phyloP scores from a whole-genome alignment of 139 green algal genomes.

The Chlorella sorokiniana region DNA sequence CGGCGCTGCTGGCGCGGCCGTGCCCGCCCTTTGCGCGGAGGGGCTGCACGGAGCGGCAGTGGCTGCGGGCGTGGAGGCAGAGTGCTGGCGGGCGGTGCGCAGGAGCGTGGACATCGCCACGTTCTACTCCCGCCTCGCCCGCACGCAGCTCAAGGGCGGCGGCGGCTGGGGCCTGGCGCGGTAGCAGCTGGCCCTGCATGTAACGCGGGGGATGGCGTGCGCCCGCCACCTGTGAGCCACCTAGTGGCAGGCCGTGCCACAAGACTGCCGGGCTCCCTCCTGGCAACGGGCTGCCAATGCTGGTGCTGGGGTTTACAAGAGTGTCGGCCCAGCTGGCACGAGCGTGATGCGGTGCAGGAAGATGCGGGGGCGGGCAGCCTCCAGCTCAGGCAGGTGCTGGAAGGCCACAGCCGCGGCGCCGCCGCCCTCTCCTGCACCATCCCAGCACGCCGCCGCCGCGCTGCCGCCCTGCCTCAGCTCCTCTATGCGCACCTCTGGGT shows the following conservation, averaged over 20 bases:
- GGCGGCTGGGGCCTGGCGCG: slow-evolving; percentile 5
- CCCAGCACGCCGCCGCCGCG: background rate
- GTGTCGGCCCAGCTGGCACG: background rate
- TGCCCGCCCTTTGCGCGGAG: background rate
- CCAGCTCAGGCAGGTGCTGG: slow-evolving; percentile 20
- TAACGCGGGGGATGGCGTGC: too few relatives aligned
- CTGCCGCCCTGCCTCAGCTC: background rate
- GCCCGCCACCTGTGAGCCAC: too few relatives aligned
- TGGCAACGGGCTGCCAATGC: too few relatives aligned
- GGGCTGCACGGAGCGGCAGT: background rate
- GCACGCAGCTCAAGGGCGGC: background rate
- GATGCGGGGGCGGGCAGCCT: slow-evolving; percentile 17
- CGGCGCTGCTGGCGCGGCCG: background rate
- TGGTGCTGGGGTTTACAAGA: too few relatives aligned
- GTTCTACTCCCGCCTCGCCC: slow-evolving; percentile 1
- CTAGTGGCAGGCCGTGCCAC: too few relatives aligned
- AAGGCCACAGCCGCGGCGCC: slow-evolving; percentile 13
- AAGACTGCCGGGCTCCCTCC: too few relatives aligned
- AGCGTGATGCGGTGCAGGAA: slow-evolving; percentile 36
- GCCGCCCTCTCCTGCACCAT: background rate
- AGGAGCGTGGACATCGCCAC: background rate
- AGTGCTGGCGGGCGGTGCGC: background rate
- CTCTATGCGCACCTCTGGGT: slow-evolving; percentile 7
- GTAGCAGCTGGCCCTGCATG: too few relatives aligned
- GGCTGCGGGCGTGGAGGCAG: background rate